Conservation (phyloP, 2,329 filamentous ascomycete genomes). For the Monosporascus sp. region DNA sequence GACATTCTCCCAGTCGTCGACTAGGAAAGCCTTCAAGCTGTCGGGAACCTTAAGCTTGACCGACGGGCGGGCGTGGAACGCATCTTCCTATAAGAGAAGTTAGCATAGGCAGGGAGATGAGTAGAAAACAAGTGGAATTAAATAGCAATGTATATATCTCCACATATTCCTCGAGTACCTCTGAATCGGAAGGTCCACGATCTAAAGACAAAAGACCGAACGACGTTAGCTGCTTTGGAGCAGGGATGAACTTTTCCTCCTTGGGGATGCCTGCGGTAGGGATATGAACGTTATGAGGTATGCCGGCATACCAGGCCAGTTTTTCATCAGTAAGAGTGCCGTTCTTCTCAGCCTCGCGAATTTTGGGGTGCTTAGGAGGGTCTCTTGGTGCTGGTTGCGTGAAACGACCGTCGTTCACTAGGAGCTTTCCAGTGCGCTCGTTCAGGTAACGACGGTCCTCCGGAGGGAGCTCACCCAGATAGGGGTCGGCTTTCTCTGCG, state of each 20-base stretch:
- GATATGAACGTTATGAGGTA: conserved; percentile 1
- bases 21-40: conserved; percentile 82
- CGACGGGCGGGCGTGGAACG: conserved; percentile 76
- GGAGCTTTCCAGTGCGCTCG: too few species aligned
- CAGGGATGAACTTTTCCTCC: not conserved
- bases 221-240: too few species aligned
- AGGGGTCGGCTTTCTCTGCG: not conserved
- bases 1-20: conserved; percentile 98
- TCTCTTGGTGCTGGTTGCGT: too few species aligned
- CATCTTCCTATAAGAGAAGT: conserved; percentile 64
- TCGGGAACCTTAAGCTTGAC: conserved; percentile 85
- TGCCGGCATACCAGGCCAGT: conserved; percentile 3
- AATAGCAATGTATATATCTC: not conserved
- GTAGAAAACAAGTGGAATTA: not conserved
- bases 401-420: too few species aligned
- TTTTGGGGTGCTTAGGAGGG: conserved; percentile 4
- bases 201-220: too few species aligned
- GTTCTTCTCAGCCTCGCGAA: conserved; percentile 2
- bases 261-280: conserved; percentile 12
- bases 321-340: not conserved
- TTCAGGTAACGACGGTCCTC: not conserved
- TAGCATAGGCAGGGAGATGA: not conserved
- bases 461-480: not conserved
- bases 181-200: not conserved
- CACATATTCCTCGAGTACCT: not conserved